phyloP scores from a whole-genome alignment of 306 rosid genomes.

The Adenanthera pavonina region DNA sequence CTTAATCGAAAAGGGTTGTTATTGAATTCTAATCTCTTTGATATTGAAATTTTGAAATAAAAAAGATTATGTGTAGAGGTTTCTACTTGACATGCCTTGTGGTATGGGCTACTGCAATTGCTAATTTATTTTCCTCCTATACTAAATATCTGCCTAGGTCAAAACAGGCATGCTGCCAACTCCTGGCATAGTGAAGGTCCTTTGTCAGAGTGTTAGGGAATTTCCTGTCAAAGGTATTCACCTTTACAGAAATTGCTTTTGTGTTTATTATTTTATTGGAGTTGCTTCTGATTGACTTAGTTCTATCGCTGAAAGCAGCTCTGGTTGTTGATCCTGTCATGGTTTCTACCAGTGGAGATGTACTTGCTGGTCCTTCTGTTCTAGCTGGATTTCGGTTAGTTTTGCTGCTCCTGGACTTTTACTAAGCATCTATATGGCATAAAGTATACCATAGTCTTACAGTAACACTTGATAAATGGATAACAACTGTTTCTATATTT shows the following conservation, averaged over 20 bases:
- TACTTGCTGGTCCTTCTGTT: slow-evolving; percentile 74
- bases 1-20: neutral
- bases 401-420: slow-evolving; percentile 24
- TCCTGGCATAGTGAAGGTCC: slow-evolving; percentile 60
- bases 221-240: slow-evolving; percentile 80
- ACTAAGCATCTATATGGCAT: slow-evolving; percentile 15
- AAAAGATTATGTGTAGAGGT: neutral
- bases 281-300: slow-evolving; percentile 41
- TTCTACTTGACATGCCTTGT: slow-evolving; percentile 29
- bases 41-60: neutral
- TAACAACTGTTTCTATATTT: slow-evolving; percentile 3
- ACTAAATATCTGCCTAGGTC: slow-evolving; percentile 55
- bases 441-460: neutral
- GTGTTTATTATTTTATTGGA: slow-evolving; percentile 32
- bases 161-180: slow-evolving; percentile 96
- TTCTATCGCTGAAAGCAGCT: slow-evolving; percentile 69
- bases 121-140: slow-evolving; percentile 24
- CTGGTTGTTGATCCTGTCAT: slow-evolving; percentile 97
- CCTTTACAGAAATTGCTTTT: slow-evolving; percentile 26
- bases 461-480: slow-evolving; percentile 13
- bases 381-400: slow-evolving; percentile 73
- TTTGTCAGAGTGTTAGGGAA: slow-evolving; percentile 63
- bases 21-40: neutral
- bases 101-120: slow-evolving; percentile 18
- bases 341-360: slow-evolving; percentile 94